Evolutionary conservation across 169 alveolate species (phyloP).

Genomic region (Plasmodium malariae): DNA sequence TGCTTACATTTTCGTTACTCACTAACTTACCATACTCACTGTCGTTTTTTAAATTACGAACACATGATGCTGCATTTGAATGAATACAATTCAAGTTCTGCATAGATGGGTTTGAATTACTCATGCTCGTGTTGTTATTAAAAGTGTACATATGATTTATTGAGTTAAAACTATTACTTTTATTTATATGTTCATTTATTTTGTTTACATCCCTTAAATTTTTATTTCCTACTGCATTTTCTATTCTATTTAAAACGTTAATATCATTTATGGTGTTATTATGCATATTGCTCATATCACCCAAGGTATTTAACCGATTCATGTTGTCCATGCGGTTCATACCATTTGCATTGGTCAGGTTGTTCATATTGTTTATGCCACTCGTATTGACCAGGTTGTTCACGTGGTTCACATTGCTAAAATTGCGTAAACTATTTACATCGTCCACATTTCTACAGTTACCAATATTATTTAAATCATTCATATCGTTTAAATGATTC

Average conservation of each 20-base stretch:
- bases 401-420: not conserved
- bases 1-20: no score
- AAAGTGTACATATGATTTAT: no score
- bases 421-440: not conserved
- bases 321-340: not conserved
- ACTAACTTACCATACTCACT: constrained; percentile 4
- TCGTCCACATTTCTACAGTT: not conserved
- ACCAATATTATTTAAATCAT: not conserved
- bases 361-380: not conserved
- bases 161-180: no score
- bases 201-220: not conserved
- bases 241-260: constrained; percentile 22
- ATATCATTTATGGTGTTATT: constrained; percentile 6
- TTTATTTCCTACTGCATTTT: not conserved
- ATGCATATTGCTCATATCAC: not conserved
- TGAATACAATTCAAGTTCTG: no score
- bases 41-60: not conserved
- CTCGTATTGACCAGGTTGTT: not conserved
- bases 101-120: no score
- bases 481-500: not conserved
- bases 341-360: not conserved
- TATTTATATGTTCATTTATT: constrained; percentile 1
- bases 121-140: no score
- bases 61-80: no score
- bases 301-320: not conserved